phyloP scores from a whole-genome alignment of 176 grass and related monocot species.

The Oryza brachyantha region DNA sequence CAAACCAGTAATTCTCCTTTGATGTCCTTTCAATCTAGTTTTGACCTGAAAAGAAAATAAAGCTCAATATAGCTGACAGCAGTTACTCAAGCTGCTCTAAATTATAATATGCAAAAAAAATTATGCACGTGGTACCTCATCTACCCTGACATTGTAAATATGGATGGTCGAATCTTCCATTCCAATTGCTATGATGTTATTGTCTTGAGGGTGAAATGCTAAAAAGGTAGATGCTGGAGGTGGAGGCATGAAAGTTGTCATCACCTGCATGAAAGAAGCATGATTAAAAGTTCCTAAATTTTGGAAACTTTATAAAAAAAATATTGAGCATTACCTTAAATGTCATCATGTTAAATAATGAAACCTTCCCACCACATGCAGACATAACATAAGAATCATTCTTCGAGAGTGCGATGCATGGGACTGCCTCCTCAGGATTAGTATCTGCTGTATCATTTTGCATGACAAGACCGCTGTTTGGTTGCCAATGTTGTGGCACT shows the following conservation, averaged over 20 bases:
- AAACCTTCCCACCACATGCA: constrained; percentile 95
- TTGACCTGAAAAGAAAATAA: constrained; percentile 60
- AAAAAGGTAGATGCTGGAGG: constrained; percentile 92
- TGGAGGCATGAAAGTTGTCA: constrained; percentile 95
- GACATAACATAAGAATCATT: constrained; percentile 99
- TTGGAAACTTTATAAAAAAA: constrained; percentile 15
- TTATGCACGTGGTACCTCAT: constrained; percentile 57
- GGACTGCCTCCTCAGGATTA: constrained; percentile 71
- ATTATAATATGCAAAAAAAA: neutral
- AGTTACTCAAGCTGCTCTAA: constrained; percentile 15
- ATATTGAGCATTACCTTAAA: constrained; percentile 70
- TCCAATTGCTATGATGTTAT: constrained; percentile 99
- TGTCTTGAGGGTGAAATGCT: constrained; percentile 96
- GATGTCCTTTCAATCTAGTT: constrained; percentile 90
- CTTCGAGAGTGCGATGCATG: constrained; percentile 97
- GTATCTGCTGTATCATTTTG: constrained; percentile 72
- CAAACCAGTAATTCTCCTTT: constrained; percentile 89
- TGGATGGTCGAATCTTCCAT: constrained; percentile 99
- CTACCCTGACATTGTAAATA: constrained; percentile 99
- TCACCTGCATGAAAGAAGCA: constrained; percentile 61
- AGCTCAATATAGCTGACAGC: constrained; percentile 33
- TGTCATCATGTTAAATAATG: constrained; percentile 99
- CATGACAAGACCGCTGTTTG: constrained; percentile 89
- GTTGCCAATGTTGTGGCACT: constrained; percentile 92
- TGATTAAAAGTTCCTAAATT: constrained; percentile 2